Conservation (phyloP, 108 stramenopile species). For the Pseudonitzschia delicatissima region DNA sequence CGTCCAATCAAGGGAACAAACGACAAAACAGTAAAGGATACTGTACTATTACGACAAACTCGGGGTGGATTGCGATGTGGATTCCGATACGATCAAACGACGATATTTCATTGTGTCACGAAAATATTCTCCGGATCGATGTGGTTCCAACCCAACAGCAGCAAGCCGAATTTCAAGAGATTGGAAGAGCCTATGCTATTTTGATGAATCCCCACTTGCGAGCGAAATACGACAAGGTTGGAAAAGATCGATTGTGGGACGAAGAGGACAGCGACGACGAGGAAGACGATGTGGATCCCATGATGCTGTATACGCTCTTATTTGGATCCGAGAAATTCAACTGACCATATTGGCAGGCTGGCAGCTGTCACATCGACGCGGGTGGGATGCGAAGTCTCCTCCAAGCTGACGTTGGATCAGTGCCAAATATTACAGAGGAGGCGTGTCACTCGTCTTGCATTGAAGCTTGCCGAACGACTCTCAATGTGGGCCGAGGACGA, state of each 20-base stretch:
- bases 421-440: conserved; percentile 61
- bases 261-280: conserved; percentile 19
- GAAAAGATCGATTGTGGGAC: conserved; percentile 46
- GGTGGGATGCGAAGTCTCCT: conserved; percentile 32
- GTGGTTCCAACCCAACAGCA: conserved; percentile 53
- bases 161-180: conserved; percentile 62
- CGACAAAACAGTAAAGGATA: conserved; percentile 47
- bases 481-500: conserved; percentile 41
- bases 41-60: conserved; percentile 68
- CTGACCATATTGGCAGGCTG: conserved; percentile 60
- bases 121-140: conserved; percentile 84
- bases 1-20: not conserved
- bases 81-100: conserved; percentile 75
- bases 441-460: conserved; percentile 64
- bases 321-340: conserved; percentile 81
- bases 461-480: conserved; percentile 45
- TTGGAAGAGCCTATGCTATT: conserved; percentile 72
- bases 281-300: conserved; percentile 48
- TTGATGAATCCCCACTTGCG: conserved; percentile 59
- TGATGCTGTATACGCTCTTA: conserved; percentile 69
- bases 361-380: conserved; percentile 66
- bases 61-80: conserved; percentile 62
- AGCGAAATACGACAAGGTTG: conserved; percentile 58
- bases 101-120: conserved; percentile 86
- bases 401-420: conserved; percentile 42